Evolutionary conservation across 805 yeast genomes (phyloP).

Genomic region (Maudiozyma bulderi): DNA sequence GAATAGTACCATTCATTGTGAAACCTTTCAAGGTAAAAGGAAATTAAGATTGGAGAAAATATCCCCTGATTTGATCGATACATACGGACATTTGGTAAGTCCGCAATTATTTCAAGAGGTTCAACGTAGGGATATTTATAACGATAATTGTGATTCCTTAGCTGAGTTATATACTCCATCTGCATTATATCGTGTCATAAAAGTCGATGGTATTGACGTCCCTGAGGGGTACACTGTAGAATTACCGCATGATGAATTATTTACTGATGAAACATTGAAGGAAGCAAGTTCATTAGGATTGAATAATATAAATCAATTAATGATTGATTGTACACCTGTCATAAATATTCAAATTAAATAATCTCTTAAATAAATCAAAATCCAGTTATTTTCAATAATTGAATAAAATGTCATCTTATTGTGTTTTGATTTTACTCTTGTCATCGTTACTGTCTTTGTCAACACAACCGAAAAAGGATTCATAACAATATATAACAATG

Average conservation of each 20-base stretch:
- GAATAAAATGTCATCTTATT: too few relatives aligned
- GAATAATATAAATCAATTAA: slow-evolving; percentile 16
- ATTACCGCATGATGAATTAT: neutral
- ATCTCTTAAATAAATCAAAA: neutral
- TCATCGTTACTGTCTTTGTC: too few relatives aligned
- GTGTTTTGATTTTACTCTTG: too few relatives aligned
- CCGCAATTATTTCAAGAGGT: neutral
- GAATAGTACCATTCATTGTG: slow-evolving; percentile 8
- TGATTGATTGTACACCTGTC: slow-evolving; percentile 22
- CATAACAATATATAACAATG: too few relatives aligned
- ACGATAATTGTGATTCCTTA: neutral
- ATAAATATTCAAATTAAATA: slow-evolving; percentile 11
- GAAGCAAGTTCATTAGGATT: slow-evolving; percentile 8
- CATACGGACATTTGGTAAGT: neutral
- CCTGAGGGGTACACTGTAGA: neutral
- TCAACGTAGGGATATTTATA: neutral
- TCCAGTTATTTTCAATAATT: neutral
- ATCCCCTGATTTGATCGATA: neutral
- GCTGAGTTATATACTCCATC: neutral
- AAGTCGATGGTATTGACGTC: slow-evolving; percentile 8
- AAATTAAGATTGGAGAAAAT: slow-evolving; percentile 4
- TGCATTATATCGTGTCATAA: slow-evolving; percentile 3
- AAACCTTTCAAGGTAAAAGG: slow-evolving; percentile 21
- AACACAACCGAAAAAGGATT: too few relatives aligned
- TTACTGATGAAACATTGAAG: neutral